A percentile compares a stretch with the other conserved stretches of the same genome.
These are phyloP conservation scores for Centrapalus pauciflorus DNA, from an alignment of 129 eudicot species.

Conservation along the genomic window DNA sequence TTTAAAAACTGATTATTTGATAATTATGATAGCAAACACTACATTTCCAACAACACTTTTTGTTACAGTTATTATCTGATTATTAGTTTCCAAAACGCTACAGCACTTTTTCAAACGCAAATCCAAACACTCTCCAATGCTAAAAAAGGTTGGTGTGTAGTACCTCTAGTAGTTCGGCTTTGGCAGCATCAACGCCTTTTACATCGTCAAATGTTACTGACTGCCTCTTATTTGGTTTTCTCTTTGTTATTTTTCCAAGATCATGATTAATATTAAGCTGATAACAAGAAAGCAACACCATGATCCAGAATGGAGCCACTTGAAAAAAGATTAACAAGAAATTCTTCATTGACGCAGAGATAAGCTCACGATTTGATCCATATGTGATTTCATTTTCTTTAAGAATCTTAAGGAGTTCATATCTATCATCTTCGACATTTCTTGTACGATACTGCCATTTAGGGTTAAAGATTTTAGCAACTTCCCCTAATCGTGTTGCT, in stretches of 20 bases:
- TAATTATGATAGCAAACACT: too few species aligned
- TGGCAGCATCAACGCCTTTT: slow-evolving; percentile 40
- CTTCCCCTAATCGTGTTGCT: neutral
- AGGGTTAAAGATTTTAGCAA: slow-evolving; percentile 7
- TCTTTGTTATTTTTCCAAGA: slow-evolving; percentile 30
- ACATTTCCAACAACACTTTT: too few species aligned
- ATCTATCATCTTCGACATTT: slow-evolving; percentile 36
- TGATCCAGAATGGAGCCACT: slow-evolving; percentile 37
- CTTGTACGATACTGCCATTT: slow-evolving; percentile 32
- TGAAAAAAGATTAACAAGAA: slow-evolving; percentile 31
- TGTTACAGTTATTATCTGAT: too few species aligned
- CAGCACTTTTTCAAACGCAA: too few species aligned
- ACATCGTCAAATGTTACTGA: slow-evolving; percentile 37
- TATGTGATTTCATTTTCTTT: slow-evolving; percentile 27
- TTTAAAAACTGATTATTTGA: too few species aligned
- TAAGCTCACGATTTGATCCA: slow-evolving; percentile 31
- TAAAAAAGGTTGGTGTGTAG: neutral
- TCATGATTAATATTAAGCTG: slow-evolving; percentile 31
- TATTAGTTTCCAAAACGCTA: too few species aligned
- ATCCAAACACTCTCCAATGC: too few species aligned
- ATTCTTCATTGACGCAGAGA: slow-evolving; percentile 25
- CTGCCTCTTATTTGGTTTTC: slow-evolving; percentile 31
- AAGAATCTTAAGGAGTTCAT: slow-evolving; percentile 21
- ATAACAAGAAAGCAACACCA: slow-evolving; percentile 33
- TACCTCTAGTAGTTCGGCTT: slow-evolving; percentile 36